Base-by-base conservation (phyloP, 257 asterid genomes). In the Handroanthus guayacan region DNA sequence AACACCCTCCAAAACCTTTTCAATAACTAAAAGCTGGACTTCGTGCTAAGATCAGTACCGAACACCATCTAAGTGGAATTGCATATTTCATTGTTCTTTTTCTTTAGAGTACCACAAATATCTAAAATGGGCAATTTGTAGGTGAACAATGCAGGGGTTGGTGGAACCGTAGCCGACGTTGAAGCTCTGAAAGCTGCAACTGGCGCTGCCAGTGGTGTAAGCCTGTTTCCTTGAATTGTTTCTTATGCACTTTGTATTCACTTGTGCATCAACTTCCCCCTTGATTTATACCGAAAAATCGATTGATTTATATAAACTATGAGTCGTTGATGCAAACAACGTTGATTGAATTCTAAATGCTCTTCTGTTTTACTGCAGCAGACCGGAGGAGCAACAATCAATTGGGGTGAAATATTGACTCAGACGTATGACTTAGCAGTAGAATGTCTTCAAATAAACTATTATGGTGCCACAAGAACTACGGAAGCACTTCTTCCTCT, bases 81-180 rank as follows among this genome's bases (percentile, higher is more conserved):
- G 31, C 9, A 51, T 51, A 0, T 5, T 10, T 1, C 44, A 5
- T 17, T 0, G 36, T 63, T 5, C 55, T 17, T 54, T 5, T 17
- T 3, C 39, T 11, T 7, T 17, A 3, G n/a, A 8, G 37, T 65
- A 16, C 16, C n/a, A n/a, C 11, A 39, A 4, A 78, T 70, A 3
- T 50, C 63, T 38, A 69, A 60, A 34, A 51, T 52, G 39, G 74
- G 18, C 20, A 12, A 0, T 66, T 62, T 63, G 72, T 83, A 89
- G 97, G 89, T 90, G n/a, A 89, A 90, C 76, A 89, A 90, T 71
- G 95, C 95, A n/a, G 95, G 86, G 58, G 34, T 87, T 48, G 11
- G 63, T 75, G 97, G 94, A 76, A 60, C 67, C n/a, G 25, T 63
- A 3, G 25, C 72, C 16, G 89, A 86, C 17, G 74, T 17, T 14